Base-by-base conservation (phyloP, 169 alveolate species). In the Pseudocohnilembus persalinus region DNA sequence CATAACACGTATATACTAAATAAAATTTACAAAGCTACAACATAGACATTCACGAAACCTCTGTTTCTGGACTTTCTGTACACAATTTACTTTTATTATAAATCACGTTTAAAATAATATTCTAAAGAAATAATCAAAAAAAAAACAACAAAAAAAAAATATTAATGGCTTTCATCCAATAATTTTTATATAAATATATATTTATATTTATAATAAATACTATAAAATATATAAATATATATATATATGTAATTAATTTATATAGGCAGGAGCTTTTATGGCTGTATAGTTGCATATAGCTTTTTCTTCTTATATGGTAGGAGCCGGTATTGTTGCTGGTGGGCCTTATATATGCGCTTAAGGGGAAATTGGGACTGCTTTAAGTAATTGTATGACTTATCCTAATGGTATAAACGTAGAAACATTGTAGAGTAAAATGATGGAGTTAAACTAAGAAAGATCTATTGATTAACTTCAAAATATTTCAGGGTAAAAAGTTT, bases 271-370 rank as follows among this genome's bases (percentile, higher is more conserved):
- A 33, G 94, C 82, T 0, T 87, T 73, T 77, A 63, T 87, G 80
- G 84, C 94, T 29, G 83, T 76, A 4, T 89, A 90, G 77, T 74
- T 90, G 89, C 83, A 82, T 26, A 76, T 90, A 29, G 92, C 92
- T 32, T 77, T 34, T 74, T 87, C 92, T 68, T 30, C 31, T 6
- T 34, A 49, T 27, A 35, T 82, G 31, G 68, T 63, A 30, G 94
- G 92, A 29, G 94, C 87, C 29, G 94, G 88, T 4, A 63, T 90
- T 26, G 77, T 81, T n/a, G 91, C 94, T 25, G 89, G 89, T 26
- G 92, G 92, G 29, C 92, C 92, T 65, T 90, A 77, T 83, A 76
- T 76, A 68, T 90, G 94, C 72, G 81, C 92, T 34, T 65, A 82
- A 34, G 91, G 83, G 30, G 73, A 74, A 31, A n/a, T 35, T 29